Evolutionary conservation across 495 filamentous ascomycete species (phyloP), one percentile per base, ranked within the genome.

Genomic region (Lindgomyces ingoldianus): DNA sequence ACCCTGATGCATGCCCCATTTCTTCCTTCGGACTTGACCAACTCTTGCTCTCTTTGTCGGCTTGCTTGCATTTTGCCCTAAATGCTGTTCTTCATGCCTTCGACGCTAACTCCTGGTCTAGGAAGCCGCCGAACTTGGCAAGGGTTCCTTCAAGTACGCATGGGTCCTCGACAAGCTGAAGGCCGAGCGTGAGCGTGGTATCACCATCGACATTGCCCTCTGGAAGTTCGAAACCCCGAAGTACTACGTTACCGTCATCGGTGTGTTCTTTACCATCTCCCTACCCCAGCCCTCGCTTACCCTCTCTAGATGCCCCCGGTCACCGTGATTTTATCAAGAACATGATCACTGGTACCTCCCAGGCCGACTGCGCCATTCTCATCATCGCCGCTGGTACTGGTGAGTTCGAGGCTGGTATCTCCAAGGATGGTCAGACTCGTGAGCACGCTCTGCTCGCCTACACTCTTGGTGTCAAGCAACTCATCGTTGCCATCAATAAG

Each of bases 331-430:
- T 98, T 85, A 98, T 98, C 90, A 98, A 98, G 94, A 97, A 96
- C 90, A 98, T 98, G 94, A 98, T 98, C 85, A 98, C 94, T 84
- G 94, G 94, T 90, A 98, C 94, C 75, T 98, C 94, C 78, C 94
- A 97, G 86, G 95, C 95, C 75, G 94, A 98, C 77, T 98, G 93
- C 83, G 94, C 95, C 75, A 90, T 98, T 81, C 93, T 98, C 86
- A 98, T 98, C 84, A 98, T 98, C 83, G 94, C 93, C 74, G 92
- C 94, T 75, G 94, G 94, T 83, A 96, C 93, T 90, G 94, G 94
- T 96, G 94, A 98, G 85, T 98, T 98, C 87, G 94, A 98, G 88
- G 94, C 94, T 89, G 94, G 94, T 98, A 98, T 98, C 89, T 98
- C 94, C 87, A 98, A 98, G 90, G 94, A 98, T 90, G 94, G 94